Evolutionary conservation across 495 filamentous ascomycete genomes (phyloP).

Genomic region (Opeltia flavorubescens): DNA sequence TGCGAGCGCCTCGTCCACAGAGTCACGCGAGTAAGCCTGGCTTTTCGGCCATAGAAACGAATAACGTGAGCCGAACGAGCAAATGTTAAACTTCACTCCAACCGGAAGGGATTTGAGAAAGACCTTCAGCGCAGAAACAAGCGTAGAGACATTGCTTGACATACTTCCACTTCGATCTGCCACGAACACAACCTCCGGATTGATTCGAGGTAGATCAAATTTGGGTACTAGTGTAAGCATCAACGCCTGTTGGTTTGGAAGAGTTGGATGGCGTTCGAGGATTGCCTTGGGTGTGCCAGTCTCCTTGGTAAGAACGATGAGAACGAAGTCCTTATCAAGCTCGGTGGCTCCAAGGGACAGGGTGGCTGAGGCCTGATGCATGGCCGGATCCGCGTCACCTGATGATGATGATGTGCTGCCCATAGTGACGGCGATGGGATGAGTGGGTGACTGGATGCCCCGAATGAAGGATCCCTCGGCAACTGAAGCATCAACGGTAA

Average conservation of each 20-base stretch:
- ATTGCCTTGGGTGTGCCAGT: conserved; percentile 43
- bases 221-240: conserved; percentile 56
- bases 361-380: conserved; percentile 45
- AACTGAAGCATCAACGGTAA: conserved; percentile 48
- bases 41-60: conserved; percentile 47
- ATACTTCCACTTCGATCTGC: conserved; percentile 58
- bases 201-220: conserved; percentile 37
- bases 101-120: conserved; percentile 57
- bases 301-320: conserved; percentile 42
- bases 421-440: conserved; percentile 48
- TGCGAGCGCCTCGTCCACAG: conserved; percentile 33
- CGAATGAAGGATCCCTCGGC: conserved; percentile 39
- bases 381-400: conserved; percentile 28
- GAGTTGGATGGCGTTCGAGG: conserved; percentile 45
- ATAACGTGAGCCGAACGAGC: conserved; percentile 44
- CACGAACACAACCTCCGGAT: conserved; percentile 56
- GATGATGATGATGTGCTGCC: conserved; percentile 37
- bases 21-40: conserved; percentile 35
- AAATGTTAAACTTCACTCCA: conserved; percentile 61
- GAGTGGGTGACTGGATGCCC: conserved; percentile 48
- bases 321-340: conserved; percentile 30
- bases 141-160: conserved; percentile 33
- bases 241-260: conserved; percentile 45
- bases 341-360: conserved; percentile 26
- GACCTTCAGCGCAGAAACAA: conserved; percentile 44